A percentile compares a stretch with the other conserved stretches of the same genome.
Conservation (phyloP, 75 land plant genomes). For the Ceratopteris richardii region DNA sequence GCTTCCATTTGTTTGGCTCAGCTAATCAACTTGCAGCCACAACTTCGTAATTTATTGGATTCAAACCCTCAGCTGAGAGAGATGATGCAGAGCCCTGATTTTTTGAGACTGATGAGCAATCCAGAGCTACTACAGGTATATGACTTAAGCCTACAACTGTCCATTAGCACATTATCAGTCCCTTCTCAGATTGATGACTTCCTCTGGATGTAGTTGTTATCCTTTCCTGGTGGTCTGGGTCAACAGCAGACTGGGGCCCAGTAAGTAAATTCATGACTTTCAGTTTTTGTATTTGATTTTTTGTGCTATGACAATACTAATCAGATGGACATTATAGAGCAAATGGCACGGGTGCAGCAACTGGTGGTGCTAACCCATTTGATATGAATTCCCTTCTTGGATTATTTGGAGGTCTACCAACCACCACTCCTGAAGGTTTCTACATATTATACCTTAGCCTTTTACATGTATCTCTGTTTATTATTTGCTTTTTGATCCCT, state of each 20-base stretch:
- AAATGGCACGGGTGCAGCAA: slow-evolving; percentile 19
- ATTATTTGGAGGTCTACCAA: slow-evolving; percentile 43
- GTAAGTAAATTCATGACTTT: slow-evolving; percentile 33
- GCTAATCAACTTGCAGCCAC: slow-evolving; percentile 47
- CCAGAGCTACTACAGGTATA: slow-evolving; percentile 84
- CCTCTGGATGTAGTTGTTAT: too few species aligned
- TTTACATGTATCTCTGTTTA: too few species aligned
- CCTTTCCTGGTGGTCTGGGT: background rate
- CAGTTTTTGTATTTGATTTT: background rate
- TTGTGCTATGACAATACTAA: background rate
- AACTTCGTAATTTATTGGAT: slow-evolving; percentile 52
- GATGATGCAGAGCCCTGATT: slow-evolving; percentile 91
- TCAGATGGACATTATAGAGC: too few species aligned
- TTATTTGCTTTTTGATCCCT: too few species aligned
- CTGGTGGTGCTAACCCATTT: slow-evolving; percentile 20
- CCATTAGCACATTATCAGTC: too few species aligned
- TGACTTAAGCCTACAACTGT: too few species aligned
- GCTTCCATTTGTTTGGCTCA: background rate
- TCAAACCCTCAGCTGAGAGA: slow-evolving; percentile 76
- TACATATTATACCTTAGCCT: background rate
- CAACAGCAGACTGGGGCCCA: slow-evolving; percentile 35
- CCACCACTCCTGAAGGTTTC: slow-evolving; percentile 24
- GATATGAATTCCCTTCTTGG: slow-evolving; percentile 28
- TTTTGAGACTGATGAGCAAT: slow-evolving; percentile 61
- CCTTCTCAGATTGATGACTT: too few species aligned